These are phyloP conservation scores for Panicum miliaceum DNA, from an alignment of 176 grass and related monocot genomes.

Conservation along the genomic window DNA sequence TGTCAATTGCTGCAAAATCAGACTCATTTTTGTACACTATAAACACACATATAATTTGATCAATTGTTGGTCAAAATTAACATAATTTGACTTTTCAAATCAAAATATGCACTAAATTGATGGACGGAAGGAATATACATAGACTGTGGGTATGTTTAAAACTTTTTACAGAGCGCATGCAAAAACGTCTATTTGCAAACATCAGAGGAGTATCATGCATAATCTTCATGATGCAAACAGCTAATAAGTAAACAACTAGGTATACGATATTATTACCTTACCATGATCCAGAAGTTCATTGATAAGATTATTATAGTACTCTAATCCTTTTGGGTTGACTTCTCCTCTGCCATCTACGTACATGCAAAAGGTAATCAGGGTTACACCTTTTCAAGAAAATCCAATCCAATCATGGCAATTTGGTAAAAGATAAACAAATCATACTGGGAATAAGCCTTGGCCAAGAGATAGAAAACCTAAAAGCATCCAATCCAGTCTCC, in stretches of 20 bases:
- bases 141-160: neutral
- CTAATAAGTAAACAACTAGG: constrained; percentile 4
- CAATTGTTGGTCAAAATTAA: neutral
- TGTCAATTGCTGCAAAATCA: neutral
- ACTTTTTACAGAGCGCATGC: neutral
- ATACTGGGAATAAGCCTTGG: constrained; percentile 61
- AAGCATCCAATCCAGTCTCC: constrained; percentile 51
- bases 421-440: neutral
- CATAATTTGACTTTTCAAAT: neutral
- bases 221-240: neutral
- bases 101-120: neutral
- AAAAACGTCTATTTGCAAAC: neutral
- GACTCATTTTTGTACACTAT: neutral
- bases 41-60: neutral
- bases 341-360: constrained; percentile 54
- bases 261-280: neutral
- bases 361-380: neutral
- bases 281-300: constrained; percentile 53
- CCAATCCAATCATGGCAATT: neutral
- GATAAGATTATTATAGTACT: constrained; percentile 59
- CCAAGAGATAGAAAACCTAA: constrained; percentile 68
- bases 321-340: constrained; percentile 59
- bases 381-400: neutral
- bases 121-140: neutral
- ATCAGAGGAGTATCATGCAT: neutral